phyloP scores from a whole-genome alignment of 768 basidiomycete genomes.

The Sarcomyxa edulis region DNA sequence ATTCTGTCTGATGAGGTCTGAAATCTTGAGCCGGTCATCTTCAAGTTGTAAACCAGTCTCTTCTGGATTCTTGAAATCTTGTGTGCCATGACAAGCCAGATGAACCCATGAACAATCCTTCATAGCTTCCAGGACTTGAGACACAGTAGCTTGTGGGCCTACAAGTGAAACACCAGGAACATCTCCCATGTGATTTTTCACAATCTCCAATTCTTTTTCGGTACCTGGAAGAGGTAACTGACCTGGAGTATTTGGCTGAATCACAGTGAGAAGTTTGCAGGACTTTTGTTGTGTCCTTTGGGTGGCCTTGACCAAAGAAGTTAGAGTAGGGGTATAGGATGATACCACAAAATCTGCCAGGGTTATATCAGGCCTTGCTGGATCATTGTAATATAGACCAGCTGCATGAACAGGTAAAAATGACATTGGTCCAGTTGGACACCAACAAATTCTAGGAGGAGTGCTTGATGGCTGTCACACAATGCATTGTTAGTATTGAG shows the following conservation, averaged over 20 bases:
- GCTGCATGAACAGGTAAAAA: slow-evolving; percentile 16
- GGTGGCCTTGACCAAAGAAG: slow-evolving; percentile 1
- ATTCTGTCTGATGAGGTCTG: slow-evolving; percentile 16
- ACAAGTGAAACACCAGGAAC: slow-evolving; percentile 2
- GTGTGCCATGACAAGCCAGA: slow-evolving; percentile 31
- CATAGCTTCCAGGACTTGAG: slow-evolving; percentile 9
- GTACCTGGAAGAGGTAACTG: slow-evolving; percentile 10
- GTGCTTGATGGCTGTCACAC: not conserved
- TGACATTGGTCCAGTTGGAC: slow-evolving; percentile 10
- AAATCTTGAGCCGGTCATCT: slow-evolving; percentile 15
- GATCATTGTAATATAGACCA: slow-evolving; percentile 7
- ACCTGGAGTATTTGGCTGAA: slow-evolving; percentile 10
- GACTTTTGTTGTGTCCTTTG: not conserved
- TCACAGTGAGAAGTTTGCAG: slow-evolving; percentile 8
- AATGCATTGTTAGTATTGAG: not conserved
- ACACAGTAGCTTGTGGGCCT: slow-evolving; percentile 10
- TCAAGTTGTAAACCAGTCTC: slow-evolving; percentile 18
- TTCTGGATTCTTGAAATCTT: slow-evolving; percentile 20
- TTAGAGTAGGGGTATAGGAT: slow-evolving; percentile 12
- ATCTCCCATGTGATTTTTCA: slow-evolving; percentile 1
- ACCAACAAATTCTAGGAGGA: slow-evolving; percentile 12
- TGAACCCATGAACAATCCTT: slow-evolving; percentile 23
- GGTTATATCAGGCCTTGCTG: not conserved
- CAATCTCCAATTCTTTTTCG: slow-evolving; percentile 9
- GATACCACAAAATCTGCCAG: slow-evolving; percentile 12